Evolutionary conservation across 2,329 filamentous ascomycete genomes (phyloP).

Genomic region (Amauroascus verrucosus): DNA sequence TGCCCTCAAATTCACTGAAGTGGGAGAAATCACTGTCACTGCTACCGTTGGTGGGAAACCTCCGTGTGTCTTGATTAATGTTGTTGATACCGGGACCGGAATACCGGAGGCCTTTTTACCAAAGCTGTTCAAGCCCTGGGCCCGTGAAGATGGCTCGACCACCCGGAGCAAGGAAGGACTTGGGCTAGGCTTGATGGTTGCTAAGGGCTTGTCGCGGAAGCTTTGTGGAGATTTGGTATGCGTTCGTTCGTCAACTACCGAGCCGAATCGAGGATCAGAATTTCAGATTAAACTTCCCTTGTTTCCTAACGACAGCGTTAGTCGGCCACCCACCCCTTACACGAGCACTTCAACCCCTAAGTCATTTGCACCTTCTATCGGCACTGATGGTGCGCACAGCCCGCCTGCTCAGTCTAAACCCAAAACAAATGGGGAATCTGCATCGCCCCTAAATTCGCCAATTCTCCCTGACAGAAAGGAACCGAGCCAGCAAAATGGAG

Average conservation of each 20-base stretch:
- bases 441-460: background rate
- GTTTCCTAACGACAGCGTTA: conserved; percentile 40
- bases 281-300: conserved; percentile 59
- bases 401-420: background rate
- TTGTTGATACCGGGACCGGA: conserved; percentile 57
- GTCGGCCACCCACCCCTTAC: conserved; percentile 41
- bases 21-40: conserved; percentile 49
- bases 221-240: conserved; percentile 59
- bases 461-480: background rate
- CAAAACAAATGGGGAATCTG: conserved; percentile 1
- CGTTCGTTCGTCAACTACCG: conserved; percentile 51
- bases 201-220: conserved; percentile 58
- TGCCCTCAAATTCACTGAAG: conserved; percentile 61
- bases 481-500: background rate
- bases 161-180: conserved; percentile 58
- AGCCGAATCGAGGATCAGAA: conserved; percentile 52
- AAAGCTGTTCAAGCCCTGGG: conserved; percentile 59
- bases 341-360: conserved; percentile 23
- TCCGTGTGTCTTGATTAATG: conserved; percentile 50
- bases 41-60: conserved; percentile 43
- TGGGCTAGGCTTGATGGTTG: conserved; percentile 60
- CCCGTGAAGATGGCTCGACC: conserved; percentile 57
- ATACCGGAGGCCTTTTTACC: conserved; percentile 57
- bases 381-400: conserved; percentile 1
- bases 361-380: conserved; percentile 32